Evolutionary conservation across 257 asterid species (phyloP).

Genomic region (Nemophila menziesii): DNA sequence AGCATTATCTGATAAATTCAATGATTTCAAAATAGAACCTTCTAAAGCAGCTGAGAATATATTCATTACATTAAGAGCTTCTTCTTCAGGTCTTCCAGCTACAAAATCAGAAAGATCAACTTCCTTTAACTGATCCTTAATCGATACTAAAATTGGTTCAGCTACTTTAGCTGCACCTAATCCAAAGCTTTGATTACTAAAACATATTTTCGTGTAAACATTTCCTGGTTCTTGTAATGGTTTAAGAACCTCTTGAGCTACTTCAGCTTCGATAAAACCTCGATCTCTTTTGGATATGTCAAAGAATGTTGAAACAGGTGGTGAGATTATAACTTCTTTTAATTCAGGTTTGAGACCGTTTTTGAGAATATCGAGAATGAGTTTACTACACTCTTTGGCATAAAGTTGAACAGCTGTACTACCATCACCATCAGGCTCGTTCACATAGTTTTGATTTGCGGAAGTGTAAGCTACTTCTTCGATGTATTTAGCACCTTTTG

Average conservation of each 20-base stretch:
- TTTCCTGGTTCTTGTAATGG: slow-evolving; percentile 67
- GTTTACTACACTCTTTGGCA: slow-evolving; percentile 88
- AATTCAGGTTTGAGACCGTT: slow-evolving; percentile 21
- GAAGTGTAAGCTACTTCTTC: slow-evolving; percentile 61
- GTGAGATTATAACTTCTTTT: slow-evolving; percentile 10
- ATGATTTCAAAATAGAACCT: slow-evolving; percentile 58
- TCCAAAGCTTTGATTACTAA: slow-evolving; percentile 93
- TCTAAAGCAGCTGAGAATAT: slow-evolving; percentile 82
- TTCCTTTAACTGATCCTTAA: slow-evolving; percentile 71
- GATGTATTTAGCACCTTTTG: slow-evolving; percentile 44
- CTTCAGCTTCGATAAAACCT: slow-evolving; percentile 74
- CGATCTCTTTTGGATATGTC: slow-evolving; percentile 84
- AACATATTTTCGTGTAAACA: slow-evolving; percentile 62
- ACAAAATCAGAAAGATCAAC: slow-evolving; percentile 95
- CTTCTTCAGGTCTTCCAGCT: slow-evolving; percentile 89
- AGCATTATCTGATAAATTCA: slow-evolving; percentile 90
- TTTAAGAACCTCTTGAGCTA: slow-evolving; percentile 59
- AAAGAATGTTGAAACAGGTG: slow-evolving; percentile 28
- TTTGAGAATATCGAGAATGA: slow-evolving; percentile 63
- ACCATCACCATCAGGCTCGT: slow-evolving; percentile 94
- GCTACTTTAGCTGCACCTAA: slow-evolving; percentile 67
- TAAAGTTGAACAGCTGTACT: slow-evolving; percentile 89
- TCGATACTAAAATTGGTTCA: slow-evolving; percentile 60
- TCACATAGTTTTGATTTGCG: slow-evolving; percentile 57
- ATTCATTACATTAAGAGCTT: slow-evolving; percentile 91